A percentile compares a stretch with the other conserved stretches of the same genome.
phyloP scores from a whole-genome alignment of 2,329 filamentous ascomycete species.

The Colletotrichum orchidophilum region DNA sequence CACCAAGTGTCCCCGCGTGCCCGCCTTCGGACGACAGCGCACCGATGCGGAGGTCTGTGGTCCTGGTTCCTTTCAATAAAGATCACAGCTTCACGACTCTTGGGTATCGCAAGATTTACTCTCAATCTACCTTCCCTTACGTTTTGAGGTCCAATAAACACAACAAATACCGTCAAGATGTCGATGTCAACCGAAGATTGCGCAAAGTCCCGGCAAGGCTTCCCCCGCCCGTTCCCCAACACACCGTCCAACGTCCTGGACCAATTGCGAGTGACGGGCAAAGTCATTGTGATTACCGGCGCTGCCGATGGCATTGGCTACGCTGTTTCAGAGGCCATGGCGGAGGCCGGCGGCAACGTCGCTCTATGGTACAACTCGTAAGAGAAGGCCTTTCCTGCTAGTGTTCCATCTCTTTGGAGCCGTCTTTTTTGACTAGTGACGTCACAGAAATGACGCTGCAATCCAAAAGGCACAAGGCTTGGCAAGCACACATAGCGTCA shows the following conservation, averaged over 20 bases:
- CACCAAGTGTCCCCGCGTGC: constrained; percentile 8
- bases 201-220: constrained; percentile 42
- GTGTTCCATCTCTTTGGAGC: background rate
- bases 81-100: background rate
- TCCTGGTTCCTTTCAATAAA: background rate
- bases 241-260: constrained; percentile 54
- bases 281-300: constrained; percentile 54
- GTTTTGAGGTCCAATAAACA: background rate
- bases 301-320: constrained; percentile 56
- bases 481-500: constrained; percentile 45
- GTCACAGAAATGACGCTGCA: constrained; percentile 39
- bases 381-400: background rate
- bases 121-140: too few species aligned
- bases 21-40: constrained; percentile 24
- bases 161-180: constrained; percentile 42
- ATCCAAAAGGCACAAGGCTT: constrained; percentile 47
- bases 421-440: background rate
- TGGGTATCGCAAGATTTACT: background rate
- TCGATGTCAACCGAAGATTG: constrained; percentile 49
- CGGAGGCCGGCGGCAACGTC: constrained; percentile 54
- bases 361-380: constrained; percentile 49
- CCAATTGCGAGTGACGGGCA: constrained; percentile 53
- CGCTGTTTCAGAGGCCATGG: constrained; percentile 55
- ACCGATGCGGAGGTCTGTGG: constrained; percentile 19
- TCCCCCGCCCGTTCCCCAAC: constrained; percentile 48